phyloP scores from a whole-genome alignment of 305 asterid genomes.

The Caryopteris hybrid region DNA sequence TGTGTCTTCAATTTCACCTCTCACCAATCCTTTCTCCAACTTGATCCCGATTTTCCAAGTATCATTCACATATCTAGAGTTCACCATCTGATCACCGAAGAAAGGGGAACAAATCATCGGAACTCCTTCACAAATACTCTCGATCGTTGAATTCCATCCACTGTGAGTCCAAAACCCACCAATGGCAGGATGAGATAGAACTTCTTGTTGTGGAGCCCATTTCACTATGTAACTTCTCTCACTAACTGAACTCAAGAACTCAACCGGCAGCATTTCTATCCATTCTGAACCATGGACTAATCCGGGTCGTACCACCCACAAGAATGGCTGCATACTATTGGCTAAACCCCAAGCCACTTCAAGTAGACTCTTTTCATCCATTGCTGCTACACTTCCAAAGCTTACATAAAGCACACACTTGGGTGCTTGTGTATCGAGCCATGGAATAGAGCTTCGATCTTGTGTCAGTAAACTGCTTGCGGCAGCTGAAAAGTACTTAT shows the following conservation, averaged over 20 bases:
- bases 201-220: slow-evolving; percentile 62
- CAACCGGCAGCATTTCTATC: slow-evolving; percentile 23
- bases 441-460: slow-evolving; percentile 35
- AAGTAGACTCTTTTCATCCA: slow-evolving; percentile 16
- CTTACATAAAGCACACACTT: slow-evolving; percentile 52
- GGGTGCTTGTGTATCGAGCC: slow-evolving; percentile 42
- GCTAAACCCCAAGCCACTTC: slow-evolving; percentile 53
- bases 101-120: slow-evolving; percentile 52
- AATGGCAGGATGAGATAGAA: slow-evolving; percentile 41
- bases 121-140: slow-evolving; percentile 50
- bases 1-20: slow-evolving; percentile 32
- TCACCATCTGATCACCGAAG: slow-evolving; percentile 46
- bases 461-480: slow-evolving; percentile 40
- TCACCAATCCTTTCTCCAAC: slow-evolving; percentile 39
- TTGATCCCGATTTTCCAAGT: slow-evolving; percentile 42
- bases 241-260: slow-evolving; percentile 16
- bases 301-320: slow-evolving; percentile 56
- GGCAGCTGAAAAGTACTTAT: slow-evolving; percentile 40
- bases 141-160: slow-evolving; percentile 63
- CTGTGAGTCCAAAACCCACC: slow-evolving; percentile 59
- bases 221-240: slow-evolving; percentile 36
- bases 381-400: slow-evolving; percentile 47
- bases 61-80: slow-evolving; percentile 37
- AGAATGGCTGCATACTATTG: slow-evolving; percentile 37
- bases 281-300: slow-evolving; percentile 31